Conservation (phyloP, 106 monocot species). For the Dendrobium nobile region DNA sequence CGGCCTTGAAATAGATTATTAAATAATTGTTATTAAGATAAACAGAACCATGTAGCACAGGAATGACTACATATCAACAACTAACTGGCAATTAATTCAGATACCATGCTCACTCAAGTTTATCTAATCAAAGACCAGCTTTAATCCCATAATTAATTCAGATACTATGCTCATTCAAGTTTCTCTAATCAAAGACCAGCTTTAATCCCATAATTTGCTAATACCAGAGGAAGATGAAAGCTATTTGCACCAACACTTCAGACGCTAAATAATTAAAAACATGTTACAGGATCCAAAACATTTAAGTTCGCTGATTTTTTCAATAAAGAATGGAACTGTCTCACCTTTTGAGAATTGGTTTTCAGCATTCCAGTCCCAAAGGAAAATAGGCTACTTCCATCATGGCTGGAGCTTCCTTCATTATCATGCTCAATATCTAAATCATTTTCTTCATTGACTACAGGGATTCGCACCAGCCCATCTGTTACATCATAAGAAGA, state of each 20-base stretch:
- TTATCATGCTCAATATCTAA: constrained; percentile 23
- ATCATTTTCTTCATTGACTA: constrained; percentile 13
- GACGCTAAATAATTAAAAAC: not conserved
- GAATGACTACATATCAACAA: not conserved
- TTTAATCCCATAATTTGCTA: not conserved
- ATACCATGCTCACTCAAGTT: not conserved
- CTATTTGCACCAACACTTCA: not conserved
- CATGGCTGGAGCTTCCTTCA: constrained; percentile 23
- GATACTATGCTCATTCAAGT: not conserved
- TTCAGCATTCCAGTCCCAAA: constrained; percentile 57
- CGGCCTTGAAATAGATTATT: constrained; percentile 23
- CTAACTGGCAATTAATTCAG: not conserved
- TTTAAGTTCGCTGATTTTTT: not conserved
- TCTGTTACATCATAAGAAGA: constrained; percentile 16
- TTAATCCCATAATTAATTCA: not conserved
- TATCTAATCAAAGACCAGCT: not conserved
- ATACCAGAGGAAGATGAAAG: not conserved
- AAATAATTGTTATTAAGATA: not conserved
- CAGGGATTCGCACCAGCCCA: constrained; percentile 19
- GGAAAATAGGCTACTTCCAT: constrained; percentile 57
- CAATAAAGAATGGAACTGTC: not conserved
- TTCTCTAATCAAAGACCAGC: not conserved
- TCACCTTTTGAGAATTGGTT: constrained; percentile 47
- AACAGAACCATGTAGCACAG: not conserved
- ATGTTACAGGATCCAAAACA: not conserved